These are phyloP conservation scores for Boletus rubropictus DNA, from an alignment of 768 basidiomycete genomes.

Conservation along the genomic window DNA sequence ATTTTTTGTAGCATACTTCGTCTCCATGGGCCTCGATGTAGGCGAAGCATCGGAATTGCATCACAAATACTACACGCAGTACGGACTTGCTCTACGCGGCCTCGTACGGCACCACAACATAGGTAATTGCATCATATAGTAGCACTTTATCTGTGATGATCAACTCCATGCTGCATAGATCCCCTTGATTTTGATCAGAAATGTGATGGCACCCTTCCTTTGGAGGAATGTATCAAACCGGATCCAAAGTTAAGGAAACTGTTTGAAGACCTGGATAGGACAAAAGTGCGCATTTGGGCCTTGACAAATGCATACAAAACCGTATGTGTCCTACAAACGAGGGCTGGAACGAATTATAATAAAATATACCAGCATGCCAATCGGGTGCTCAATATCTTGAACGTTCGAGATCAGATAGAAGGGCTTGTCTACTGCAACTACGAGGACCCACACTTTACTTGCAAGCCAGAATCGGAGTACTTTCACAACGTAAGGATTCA, in stretches of 20 bases:
- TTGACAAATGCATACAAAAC: constrained; percentile 79
- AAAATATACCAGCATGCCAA: constrained; percentile 58
- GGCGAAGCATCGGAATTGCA: constrained; percentile 68
- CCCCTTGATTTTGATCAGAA: constrained; percentile 78
- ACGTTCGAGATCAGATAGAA: constrained; percentile 64
- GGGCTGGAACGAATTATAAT: constrained; percentile 3
- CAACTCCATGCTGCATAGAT: constrained; percentile 39
- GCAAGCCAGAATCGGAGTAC: constrained; percentile 76
- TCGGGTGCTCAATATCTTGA: constrained; percentile 70
- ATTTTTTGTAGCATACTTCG: constrained; percentile 58
- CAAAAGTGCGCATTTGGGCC: constrained; percentile 76
- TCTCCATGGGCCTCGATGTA: constrained; percentile 58
- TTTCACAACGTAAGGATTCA: constrained; percentile 48
- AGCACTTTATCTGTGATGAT: neutral
- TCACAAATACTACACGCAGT: constrained; percentile 67
- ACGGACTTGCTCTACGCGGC: constrained; percentile 79
- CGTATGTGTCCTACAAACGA: constrained; percentile 38
- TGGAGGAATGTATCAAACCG: constrained; percentile 72
- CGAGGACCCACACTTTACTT: constrained; percentile 54
- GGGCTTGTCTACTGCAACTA: constrained; percentile 82
- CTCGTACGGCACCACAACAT: constrained; percentile 70
- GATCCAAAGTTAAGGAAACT: constrained; percentile 57
- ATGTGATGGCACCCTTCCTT: constrained; percentile 78
- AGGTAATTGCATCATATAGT: constrained; percentile 36
- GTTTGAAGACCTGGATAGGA: constrained; percentile 72